These are phyloP conservation scores for Alternaria postmessia DNA, from an alignment of 2,329 filamentous ascomycete species.

Conservation along the genomic window DNA sequence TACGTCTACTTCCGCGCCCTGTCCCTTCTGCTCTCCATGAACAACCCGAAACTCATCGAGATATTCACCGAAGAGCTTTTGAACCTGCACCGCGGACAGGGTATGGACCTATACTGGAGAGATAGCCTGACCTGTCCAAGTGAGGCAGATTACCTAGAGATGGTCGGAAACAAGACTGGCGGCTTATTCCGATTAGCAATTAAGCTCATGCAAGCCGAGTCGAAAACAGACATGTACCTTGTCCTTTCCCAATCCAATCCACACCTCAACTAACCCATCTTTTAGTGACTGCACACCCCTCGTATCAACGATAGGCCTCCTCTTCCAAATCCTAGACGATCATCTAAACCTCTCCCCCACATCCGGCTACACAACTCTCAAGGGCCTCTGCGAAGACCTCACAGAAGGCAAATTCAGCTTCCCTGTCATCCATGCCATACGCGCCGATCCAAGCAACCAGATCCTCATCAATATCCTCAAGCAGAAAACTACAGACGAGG, in stretches of 20 bases:
- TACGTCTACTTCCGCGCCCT: slow-evolving; percentile 87
- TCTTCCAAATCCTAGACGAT: slow-evolving; percentile 93
- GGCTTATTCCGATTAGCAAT: slow-evolving; percentile 85
- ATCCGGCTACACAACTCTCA: slow-evolving; percentile 77
- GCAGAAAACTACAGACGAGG: slow-evolving; percentile 84
- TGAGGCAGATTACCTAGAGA: slow-evolving; percentile 91
- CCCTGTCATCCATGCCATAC: slow-evolving; percentile 92
- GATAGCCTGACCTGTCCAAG: slow-evolving; percentile 84
- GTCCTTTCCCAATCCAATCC: neutral
- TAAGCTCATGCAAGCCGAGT: slow-evolving; percentile 86
- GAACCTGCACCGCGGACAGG: slow-evolving; percentile 85
- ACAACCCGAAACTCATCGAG: slow-evolving; percentile 70
- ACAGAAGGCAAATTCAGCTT: slow-evolving; percentile 98
- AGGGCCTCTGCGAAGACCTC: slow-evolving; percentile 93
- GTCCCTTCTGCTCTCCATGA: slow-evolving; percentile 75
- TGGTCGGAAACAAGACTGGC: slow-evolving; percentile 91
- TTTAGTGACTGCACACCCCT: slow-evolving; percentile 77
- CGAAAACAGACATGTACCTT: slow-evolving; percentile 54
- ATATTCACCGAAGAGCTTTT: slow-evolving; percentile 84
- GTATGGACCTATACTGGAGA: slow-evolving; percentile 91
- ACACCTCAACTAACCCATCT: slow-evolving; percentile 5
- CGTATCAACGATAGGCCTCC: slow-evolving; percentile 82
- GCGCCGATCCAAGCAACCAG: slow-evolving; percentile 74
- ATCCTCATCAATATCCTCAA: slow-evolving; percentile 91
- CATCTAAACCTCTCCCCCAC: slow-evolving; percentile 79